Evolutionary conservation across 441 rosid species (phyloP), one percentile per base, ranked within the genome.

Genomic region (Mallotus repandus): DNA sequence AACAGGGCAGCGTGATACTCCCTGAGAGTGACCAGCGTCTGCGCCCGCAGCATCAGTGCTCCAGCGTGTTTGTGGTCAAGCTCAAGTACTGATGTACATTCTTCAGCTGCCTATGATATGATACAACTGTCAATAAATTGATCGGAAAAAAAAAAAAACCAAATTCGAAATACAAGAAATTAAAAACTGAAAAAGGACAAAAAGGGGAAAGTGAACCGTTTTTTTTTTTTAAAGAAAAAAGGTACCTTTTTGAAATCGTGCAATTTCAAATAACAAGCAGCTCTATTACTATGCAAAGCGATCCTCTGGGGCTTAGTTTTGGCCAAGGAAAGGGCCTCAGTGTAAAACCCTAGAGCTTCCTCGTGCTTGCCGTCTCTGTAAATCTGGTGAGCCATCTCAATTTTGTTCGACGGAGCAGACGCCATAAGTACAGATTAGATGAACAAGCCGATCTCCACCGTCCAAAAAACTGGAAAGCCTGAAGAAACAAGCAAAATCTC

Each of bases 41-140:
- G 98, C 0, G 98, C 96, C 65, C 98, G 88, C 38, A 94, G 81
- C 97, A 92, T 92, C 84, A 94, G 68, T 0, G 98, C 98, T 59
- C 98, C 98, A 9, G 92, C 85, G 73, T 94, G 98, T 4, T 90
- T 77, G 74, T 84, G 86, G 79, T 94, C 98, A 63, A 94, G 97
- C 89, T 91, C 96, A 14, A 94, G 97, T 80, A 92, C 97, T 12
- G 97, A 88, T 2, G 94, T 88, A 68, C 98, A 94, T 65, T 94
- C 98, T 63, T 87, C 94, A 48, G 96, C 97, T 2, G 98, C 97
- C 98, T 94, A 76, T 58, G 65, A 76, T 94, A 76, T 50, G 66
- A 76, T 10, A 13, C 56, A 3, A 53, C 56, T 53, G 19, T 10
- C 0, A 13, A 10, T 53, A 49, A 49, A 49, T 9, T 53, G 4